Percentiles rank a stretch among this genome's conserved stretches.
These are phyloP conservation scores for Penicillium sp. DNA, from an alignment of 2,329 filamentous ascomycete species.

Conservation along the genomic window DNA sequence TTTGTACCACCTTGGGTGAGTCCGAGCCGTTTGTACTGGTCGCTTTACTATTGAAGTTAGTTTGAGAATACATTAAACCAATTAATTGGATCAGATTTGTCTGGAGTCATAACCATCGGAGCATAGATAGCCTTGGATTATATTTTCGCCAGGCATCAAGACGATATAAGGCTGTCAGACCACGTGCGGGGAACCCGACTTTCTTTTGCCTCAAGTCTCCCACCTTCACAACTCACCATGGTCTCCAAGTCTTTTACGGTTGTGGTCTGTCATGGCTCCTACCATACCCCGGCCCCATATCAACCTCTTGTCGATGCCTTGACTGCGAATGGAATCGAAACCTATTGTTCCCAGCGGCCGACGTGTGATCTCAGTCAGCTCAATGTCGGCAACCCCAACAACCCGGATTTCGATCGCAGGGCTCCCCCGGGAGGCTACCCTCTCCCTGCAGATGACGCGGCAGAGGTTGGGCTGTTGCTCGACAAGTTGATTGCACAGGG, in stretches of 20 bases:
- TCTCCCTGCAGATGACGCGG: conserved; percentile 6
- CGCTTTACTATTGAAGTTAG: background rate
- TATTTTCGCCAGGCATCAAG: background rate
- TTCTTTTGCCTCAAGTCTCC: background rate
- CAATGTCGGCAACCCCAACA: conserved; percentile 49
- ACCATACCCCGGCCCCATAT: conserved; percentile 27
- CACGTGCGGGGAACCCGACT: background rate
- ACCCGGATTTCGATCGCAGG: conserved; percentile 16
- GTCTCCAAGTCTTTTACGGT: background rate
- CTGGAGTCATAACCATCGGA: background rate
- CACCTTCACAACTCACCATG: background rate
- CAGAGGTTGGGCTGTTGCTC: background rate
- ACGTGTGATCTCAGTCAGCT: conserved; percentile 47
- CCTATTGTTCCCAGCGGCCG: conserved; percentile 30
- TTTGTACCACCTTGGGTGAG: background rate
- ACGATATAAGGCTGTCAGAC: background rate
- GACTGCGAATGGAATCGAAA: conserved; percentile 20
- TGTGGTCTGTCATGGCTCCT: conserved; percentile 15
- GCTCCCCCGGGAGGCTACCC: conserved; percentile 26
- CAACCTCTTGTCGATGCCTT: conserved; percentile 20
- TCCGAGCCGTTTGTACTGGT: background rate
- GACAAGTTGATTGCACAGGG: conserved; percentile 10
- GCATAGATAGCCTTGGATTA: background rate
- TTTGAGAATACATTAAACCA: background rate
- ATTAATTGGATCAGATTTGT: background rate